phyloP scores from a whole-genome alignment of 441 rosid genomes.

The Erodium trifolium region DNA sequence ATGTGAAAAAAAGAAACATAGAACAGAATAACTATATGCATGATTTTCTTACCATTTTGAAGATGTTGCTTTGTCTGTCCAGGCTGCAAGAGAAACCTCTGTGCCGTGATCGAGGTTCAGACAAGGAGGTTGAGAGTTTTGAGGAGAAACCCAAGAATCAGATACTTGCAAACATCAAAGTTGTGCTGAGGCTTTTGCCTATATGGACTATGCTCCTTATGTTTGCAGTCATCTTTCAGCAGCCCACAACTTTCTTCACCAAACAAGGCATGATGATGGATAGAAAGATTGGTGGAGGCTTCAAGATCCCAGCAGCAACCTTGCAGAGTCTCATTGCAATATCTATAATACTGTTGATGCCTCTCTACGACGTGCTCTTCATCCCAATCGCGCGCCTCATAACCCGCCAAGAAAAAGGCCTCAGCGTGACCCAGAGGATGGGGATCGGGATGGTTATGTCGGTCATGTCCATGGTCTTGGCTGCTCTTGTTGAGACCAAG shows the following conservation, averaged over 20 bases:
- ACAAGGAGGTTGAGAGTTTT: constrained; percentile 12
- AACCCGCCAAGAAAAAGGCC: constrained; percentile 44
- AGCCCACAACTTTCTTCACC: constrained; percentile 78
- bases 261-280: constrained; percentile 92
- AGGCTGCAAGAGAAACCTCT: constrained; percentile 83
- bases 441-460: constrained; percentile 85
- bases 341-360: constrained; percentile 79
- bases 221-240: constrained; percentile 85
- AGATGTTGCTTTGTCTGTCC: constrained; percentile 3
- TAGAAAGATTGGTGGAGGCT: constrained; percentile 50
- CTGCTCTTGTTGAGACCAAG: constrained; percentile 62
- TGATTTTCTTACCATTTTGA: too few species aligned
- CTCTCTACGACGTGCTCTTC: constrained; percentile 55
- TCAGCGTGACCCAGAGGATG: constrained; percentile 68
- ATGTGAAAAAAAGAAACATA: too few species aligned
- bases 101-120: constrained; percentile 30
- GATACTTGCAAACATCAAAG: constrained; percentile 34
- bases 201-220: constrained; percentile 84
- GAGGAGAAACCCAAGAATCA: constrained; percentile 21
- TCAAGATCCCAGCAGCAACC: constrained; percentile 89
- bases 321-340: constrained; percentile 76
- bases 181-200: constrained; percentile 55
- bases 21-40: too few species aligned
- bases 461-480: constrained; percentile 65
- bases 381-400: constrained; percentile 45